Base-by-base conservation (phyloP, 2,329 filamentous ascomycete species). In the Bipolaris gigantea region DNA sequence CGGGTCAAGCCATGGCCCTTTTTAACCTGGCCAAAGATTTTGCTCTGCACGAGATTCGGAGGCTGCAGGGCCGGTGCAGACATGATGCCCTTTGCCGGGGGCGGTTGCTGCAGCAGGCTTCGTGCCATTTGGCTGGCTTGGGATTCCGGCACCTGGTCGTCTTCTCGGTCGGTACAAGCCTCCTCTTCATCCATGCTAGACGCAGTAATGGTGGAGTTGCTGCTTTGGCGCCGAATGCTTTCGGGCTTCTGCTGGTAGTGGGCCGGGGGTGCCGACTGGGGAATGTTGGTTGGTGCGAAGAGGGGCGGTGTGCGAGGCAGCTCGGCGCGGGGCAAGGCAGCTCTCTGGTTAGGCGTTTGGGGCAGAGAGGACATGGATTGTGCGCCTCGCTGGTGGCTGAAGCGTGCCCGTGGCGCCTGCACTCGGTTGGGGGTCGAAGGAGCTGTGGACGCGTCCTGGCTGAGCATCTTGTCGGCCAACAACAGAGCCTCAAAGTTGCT, bases 341-440 rank as follows among this genome's bases (percentile, higher is more conserved):
- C 58, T 36, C 63, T 75, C 13, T 84, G 81, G 39, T 79, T 77
- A 9, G 91, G 90, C 2, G 91, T 96, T 5, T 85, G 86, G 7
- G 91, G 91, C 5, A 96, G 79, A 1, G 92, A 94, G 0, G 92
- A 95, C 72, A 96, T 80, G 40, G 90, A 94, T 71, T 95, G 90
- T 27, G 87, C 85, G 54, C 88, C 89, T 62, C 91, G 85, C 16
- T 82, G 84, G 71, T 96, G 91, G 51, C 84, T 85, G 50, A 82
- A 77, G 47, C 77, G 54, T 72, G 81, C 67, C 78, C 81, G 72
- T 75, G 81, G 56, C 73, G 78, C 23, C 71, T 77, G 59, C 18
- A 59, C 50, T 76, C 82, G 72, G 21, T 80, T 77, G 0, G 89
- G 89, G 0, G 89, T 92, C 0, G 89, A 85, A 1, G 89, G 87